These are phyloP conservation scores for Scheffersomyces coipomensis DNA, from an alignment of 805 yeast species.

Conservation along the genomic window DNA sequence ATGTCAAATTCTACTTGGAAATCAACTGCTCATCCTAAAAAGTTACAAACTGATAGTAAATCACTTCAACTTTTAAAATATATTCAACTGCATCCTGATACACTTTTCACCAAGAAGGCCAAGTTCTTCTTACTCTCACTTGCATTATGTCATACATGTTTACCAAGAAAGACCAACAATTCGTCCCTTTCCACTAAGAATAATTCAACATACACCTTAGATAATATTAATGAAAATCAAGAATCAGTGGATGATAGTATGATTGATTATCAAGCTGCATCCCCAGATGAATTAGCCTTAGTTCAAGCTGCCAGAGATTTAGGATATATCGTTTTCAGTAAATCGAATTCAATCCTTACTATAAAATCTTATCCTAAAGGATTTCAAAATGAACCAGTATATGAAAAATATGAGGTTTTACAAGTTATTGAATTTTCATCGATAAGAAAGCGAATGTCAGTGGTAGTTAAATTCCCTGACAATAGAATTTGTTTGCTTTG, in stretches of 20 bases:
- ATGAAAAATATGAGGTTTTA: constrained; percentile 70
- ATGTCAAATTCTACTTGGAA: constrained; percentile 39
- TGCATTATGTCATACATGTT: constrained; percentile 87
- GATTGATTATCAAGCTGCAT: constrained; percentile 75
- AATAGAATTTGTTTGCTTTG: constrained; percentile 73
- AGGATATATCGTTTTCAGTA: constrained; percentile 82
- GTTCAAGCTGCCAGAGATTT: constrained; percentile 93
- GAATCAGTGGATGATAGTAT: constrained; percentile 8
- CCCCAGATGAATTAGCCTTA: constrained; percentile 94
- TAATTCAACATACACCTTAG: background rate
- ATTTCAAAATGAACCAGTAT: constrained; percentile 58
- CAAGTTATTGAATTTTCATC: constrained; percentile 86
- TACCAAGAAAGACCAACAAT: constrained; percentile 55
- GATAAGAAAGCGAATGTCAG: constrained; percentile 90
- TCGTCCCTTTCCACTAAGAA: background rate
- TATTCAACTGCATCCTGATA: constrained; percentile 69
- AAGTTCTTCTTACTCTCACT: constrained; percentile 76
- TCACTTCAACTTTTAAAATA: constrained; percentile 66
- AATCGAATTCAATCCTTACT: constrained; percentile 57
- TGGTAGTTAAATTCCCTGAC: constrained; percentile 76
- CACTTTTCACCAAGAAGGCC: constrained; percentile 68
- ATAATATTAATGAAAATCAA: constrained; percentile 8
- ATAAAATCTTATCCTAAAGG: constrained; percentile 85
- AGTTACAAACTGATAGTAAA: constrained; percentile 40
- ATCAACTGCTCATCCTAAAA: constrained; percentile 47